A percentile compares a stretch with the other conserved stretches of the same genome.
Conservation (phyloP, 2,329 filamentous ascomycete species). For the Fusarium pseudoanthophilum region DNA sequence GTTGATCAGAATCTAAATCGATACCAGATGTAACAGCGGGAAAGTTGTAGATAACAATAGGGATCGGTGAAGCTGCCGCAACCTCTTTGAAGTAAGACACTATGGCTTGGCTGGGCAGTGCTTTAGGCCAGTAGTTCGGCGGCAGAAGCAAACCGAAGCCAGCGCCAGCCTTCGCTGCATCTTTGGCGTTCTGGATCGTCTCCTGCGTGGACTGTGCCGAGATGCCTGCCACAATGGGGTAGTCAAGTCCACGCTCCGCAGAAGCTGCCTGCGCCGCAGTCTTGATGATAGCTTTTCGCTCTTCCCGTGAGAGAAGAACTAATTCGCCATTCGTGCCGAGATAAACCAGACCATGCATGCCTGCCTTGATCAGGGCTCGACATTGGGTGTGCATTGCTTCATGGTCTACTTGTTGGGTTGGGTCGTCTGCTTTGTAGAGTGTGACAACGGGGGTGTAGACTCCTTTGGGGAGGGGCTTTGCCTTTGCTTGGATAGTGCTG, state of each 20-base stretch:
- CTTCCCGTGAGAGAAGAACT: conserved; percentile 53
- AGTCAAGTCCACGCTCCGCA: conserved; percentile 48
- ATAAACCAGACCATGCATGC: conserved; percentile 59
- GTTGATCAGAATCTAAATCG: conserved; percentile 71
- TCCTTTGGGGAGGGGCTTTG: conserved; percentile 53
- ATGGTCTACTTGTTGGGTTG: conserved; percentile 55
- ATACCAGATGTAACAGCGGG: conserved; percentile 72
- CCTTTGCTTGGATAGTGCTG: conserved; percentile 50
- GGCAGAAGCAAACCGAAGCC: conserved; percentile 80
- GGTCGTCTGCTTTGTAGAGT: conserved; percentile 54
- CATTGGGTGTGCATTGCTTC: conserved; percentile 58
- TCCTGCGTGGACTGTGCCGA: conserved; percentile 64
- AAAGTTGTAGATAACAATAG: conserved; percentile 76
- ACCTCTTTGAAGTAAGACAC: conserved; percentile 74
- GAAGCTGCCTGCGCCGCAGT: conserved; percentile 52
- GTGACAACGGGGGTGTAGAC: conserved; percentile 61
- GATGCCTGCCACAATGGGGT: conserved; percentile 58
- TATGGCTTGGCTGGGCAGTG: conserved; percentile 60
- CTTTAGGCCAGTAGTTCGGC: conserved; percentile 76
- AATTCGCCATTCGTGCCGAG: conserved; percentile 60
- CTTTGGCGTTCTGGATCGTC: conserved; percentile 73
- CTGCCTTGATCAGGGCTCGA: conserved; percentile 54
- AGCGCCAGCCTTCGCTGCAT: conserved; percentile 74
- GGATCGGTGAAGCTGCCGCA: conserved; percentile 69
- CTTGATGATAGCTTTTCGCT: conserved; percentile 55